Percentiles rank a stretch among this genome's conserved stretches.
phyloP scores from a whole-genome alignment of 176 grass and related monocot genomes.

The Lolium perenne region DNA sequence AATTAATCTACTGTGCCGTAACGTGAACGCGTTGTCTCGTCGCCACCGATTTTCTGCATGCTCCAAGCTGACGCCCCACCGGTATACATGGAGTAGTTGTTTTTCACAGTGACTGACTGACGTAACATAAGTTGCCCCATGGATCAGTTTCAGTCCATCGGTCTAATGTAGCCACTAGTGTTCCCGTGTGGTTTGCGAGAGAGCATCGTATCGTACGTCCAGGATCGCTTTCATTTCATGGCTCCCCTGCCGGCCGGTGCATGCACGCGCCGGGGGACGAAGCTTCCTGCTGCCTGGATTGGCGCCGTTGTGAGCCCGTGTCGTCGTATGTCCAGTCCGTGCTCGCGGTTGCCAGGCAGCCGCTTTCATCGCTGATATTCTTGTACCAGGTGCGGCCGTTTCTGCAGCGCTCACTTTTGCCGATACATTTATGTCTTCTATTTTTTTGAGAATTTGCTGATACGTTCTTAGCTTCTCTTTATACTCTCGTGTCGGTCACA shows the following conservation, averaged over 20 bases:
- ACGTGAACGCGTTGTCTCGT: slow-evolving; percentile 15
- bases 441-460: neutral
- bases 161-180: neutral
- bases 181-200: neutral
- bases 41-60: neutral
- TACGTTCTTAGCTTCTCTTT: neutral
- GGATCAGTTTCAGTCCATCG: neutral
- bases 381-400: neutral
- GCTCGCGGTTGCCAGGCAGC: slow-evolving; percentile 2
- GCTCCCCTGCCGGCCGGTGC: neutral
- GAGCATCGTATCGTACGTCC: too few species aligned
- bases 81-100: neutral
- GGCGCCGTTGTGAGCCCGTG: neutral
- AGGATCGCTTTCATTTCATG: neutral
- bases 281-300: slow-evolving; percentile 28
- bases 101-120: neutral
- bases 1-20: neutral
- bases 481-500: neutral
- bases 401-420: slow-evolving; percentile 2
- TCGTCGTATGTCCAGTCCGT: neutral
- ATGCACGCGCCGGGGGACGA: neutral
- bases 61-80: slow-evolving; percentile 12
- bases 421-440: too few species aligned
- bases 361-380: slow-evolving; percentile 35
- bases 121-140: neutral